Evolutionary conservation across 768 basidiomycete species (phyloP), one percentile per base, ranked within the genome.

Genomic region (Ramaria rubella): DNA sequence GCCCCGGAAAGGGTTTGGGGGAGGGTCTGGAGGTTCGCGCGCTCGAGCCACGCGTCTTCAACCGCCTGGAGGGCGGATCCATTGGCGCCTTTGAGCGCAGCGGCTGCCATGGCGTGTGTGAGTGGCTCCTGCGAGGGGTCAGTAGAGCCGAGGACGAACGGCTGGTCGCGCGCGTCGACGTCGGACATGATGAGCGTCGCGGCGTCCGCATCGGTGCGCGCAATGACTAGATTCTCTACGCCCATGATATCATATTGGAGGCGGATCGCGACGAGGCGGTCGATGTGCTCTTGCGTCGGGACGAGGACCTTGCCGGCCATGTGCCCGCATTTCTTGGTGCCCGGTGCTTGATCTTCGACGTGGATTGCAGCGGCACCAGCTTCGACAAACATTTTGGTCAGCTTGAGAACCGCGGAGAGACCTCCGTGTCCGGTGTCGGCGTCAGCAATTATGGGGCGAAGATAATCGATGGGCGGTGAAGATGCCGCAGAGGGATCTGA

Each of bases 181-280:
- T 98, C 98, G 61, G 90, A 86, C 34, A 93, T 89, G 75, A 98
- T 90, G 65, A 99, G 82, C 1, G 96, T 97, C 1, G 96, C 95
- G 5, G 96, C 95, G 70, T 98, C 95, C 4, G 94, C 94, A 69
- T 98, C 95, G 2, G 96, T 98, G 55, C 96, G 84, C 7, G 94
- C 89, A 67, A 99, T 80, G 65, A 89, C 81, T 62, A 98, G 81
- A 72, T 96, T 97, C 65, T 90, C 87, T 46, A 96, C 93, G 54
- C 95, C 94, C 94, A 98, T 94, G 68, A 99, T 90, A 68, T 98
- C 96, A 68, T 87, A 97, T 73, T 98, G 96, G 43, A 97, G 79
- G 26, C 96, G 91, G 67, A 98, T 95, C 43, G 96, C 94, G 49
- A 97, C 85, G 56, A 99, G 86, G 52, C 96, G 90, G 72, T 96